Conservation (phyloP, 2,329 filamentous ascomycete genomes). For the Ceratocystis lukuohia region DNA sequence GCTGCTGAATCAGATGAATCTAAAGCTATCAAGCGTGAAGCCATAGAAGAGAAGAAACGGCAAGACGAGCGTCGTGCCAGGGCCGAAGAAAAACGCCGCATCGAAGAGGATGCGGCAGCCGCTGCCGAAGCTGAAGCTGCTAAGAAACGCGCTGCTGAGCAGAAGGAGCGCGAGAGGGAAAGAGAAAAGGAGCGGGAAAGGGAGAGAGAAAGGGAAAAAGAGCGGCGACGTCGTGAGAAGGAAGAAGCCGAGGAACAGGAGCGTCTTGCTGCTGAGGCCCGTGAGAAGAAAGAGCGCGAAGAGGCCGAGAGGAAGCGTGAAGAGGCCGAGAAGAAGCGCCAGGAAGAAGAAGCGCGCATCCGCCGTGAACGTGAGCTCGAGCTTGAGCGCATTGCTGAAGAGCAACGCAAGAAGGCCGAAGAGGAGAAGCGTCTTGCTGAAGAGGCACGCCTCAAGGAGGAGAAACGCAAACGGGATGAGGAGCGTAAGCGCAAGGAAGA, state of each 20-base stretch:
- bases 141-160: slow-evolving; percentile 24
- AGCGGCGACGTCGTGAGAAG: slow-evolving; percentile 15
- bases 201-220: slow-evolving; percentile 10
- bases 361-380: slow-evolving; percentile 10
- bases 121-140: slow-evolving; percentile 19
- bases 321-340: slow-evolving; percentile 26
- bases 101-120: slow-evolving; percentile 6
- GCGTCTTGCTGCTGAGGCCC: slow-evolving; percentile 15
- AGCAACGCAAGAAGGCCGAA: slow-evolving; percentile 26
- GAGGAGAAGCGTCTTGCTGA: slow-evolving; percentile 24
- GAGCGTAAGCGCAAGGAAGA: slow-evolving; percentile 30
- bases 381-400: slow-evolving; percentile 9
- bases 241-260: slow-evolving; percentile 19
- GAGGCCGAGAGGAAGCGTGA: slow-evolving; percentile 25
- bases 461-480: slow-evolving; percentile 28
- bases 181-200: slow-evolving; percentile 21
- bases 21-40: slow-evolving; percentile 26
- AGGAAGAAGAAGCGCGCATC: slow-evolving; percentile 16
- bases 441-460: slow-evolving; percentile 25
- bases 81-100: slow-evolving; percentile 22
- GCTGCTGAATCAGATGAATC: slow-evolving; percentile 28
- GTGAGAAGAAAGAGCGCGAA: slow-evolving; percentile 23
- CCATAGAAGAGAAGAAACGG: slow-evolving; percentile 26
- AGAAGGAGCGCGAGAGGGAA: slow-evolving; percentile 26
- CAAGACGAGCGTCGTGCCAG: slow-evolving; percentile 21